Conservation (phyloP, 1,284 basidiomycete genomes). For the Anthracocystis setariae region DNA sequence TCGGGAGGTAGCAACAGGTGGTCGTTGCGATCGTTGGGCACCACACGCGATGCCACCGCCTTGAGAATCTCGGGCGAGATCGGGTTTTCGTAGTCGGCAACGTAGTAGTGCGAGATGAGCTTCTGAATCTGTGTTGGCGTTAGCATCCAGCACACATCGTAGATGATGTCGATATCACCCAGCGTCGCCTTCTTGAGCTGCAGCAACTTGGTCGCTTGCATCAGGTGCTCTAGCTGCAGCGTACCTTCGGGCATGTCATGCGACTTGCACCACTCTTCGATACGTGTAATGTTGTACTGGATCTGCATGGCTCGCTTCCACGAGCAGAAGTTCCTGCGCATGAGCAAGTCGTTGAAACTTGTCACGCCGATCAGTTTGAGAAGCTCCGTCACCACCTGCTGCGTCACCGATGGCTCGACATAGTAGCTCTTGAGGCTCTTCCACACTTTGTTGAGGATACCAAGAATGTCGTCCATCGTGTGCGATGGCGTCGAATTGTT, state of each 20-base stretch:
- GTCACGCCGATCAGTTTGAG: conserved; percentile 96
- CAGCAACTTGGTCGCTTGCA: conserved; percentile 98
- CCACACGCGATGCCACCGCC: conserved; percentile 65
- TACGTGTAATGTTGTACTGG: conserved; percentile 72
- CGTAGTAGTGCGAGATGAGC: conserved; percentile 97
- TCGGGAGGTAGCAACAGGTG: conserved; percentile 66
- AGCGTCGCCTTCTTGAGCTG: conserved; percentile 91
- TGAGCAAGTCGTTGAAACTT: conserved; percentile 97
- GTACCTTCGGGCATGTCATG: conserved; percentile 97
- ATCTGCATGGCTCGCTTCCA: conserved; percentile 85
- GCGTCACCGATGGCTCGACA: conserved; percentile 96
- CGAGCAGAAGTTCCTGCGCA: conserved; percentile 98
- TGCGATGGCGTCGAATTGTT: conserved; percentile 86
- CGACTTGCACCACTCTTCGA: conserved; percentile 80
- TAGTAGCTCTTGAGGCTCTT: conserved; percentile 98
- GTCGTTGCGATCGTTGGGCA: conserved; percentile 67
- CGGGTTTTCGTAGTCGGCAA: conserved; percentile 87
- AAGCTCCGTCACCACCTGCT: conserved; percentile 95
- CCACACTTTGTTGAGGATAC: conserved; percentile 97
- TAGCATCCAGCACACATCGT: conserved; percentile 99
- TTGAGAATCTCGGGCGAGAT: conserved; percentile 68
- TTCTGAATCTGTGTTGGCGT: conserved; percentile 99
- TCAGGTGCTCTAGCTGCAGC: conserved; percentile 95
- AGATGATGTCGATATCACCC: conserved; percentile 91
- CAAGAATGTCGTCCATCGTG: conserved; percentile 98